phyloP scores from a whole-genome alignment of 2,329 filamentous ascomycete genomes.

The Plenodomus tracheiphilus region DNA sequence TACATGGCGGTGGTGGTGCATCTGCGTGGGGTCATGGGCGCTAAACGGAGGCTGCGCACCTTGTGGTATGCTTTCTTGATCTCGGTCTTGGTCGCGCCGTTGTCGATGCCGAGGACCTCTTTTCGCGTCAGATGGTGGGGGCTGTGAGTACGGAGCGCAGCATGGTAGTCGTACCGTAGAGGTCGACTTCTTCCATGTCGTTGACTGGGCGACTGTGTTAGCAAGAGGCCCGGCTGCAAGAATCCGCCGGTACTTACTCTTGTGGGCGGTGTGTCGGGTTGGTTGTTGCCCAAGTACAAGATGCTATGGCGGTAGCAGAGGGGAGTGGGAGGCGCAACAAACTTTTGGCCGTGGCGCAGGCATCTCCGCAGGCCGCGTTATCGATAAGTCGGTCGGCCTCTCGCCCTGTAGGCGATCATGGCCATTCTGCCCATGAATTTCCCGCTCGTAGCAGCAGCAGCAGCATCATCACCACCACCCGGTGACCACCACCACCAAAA shows the following conservation, averaged over 20 bases:
- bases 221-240: constrained; percentile 2
- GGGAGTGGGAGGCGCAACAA: constrained; percentile 6
- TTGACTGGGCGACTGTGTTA: constrained; percentile 28
- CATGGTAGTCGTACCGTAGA: constrained; percentile 58
- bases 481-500: too few relatives aligned
- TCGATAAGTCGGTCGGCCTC: too few relatives aligned
- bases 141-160: not conserved
- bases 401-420: too few relatives aligned
- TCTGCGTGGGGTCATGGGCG: not conserved
- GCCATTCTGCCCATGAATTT: too few relatives aligned
- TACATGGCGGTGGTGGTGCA: not conserved
- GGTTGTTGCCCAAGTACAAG: too few relatives aligned
- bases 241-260: not conserved
- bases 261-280: not conserved
- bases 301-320: too few relatives aligned
- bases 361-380: constrained; percentile 7
- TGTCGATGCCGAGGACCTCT: constrained; percentile 81
- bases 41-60: constrained; percentile 53
- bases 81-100: constrained; percentile 72
- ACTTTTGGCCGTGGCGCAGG: constrained; percentile 6
- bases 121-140: constrained; percentile 27
- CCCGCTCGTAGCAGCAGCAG: too few relatives aligned
- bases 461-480: too few relatives aligned
- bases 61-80: constrained; percentile 97
- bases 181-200: constrained; percentile 57